Evolutionary conservation across 371 early-diverging fungal species (phyloP).

Genomic region (Actinomortierella ambigua): DNA sequence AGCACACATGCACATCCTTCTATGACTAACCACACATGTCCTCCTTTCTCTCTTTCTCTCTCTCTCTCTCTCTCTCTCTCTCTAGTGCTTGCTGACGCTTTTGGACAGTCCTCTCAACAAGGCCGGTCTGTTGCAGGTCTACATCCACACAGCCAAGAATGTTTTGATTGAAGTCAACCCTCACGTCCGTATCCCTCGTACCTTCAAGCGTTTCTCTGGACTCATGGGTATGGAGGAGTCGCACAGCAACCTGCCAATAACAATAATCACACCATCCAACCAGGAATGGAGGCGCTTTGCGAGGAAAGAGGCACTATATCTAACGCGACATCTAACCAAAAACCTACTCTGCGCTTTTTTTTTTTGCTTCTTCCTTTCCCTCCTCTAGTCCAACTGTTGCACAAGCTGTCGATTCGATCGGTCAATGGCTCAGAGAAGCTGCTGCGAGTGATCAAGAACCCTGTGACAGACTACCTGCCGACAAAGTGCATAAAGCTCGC

Average conservation of each 20-base stretch:
- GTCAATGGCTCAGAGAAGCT: conserved; percentile 92
- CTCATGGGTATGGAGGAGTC: conserved; percentile 72
- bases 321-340: conserved; percentile 8
- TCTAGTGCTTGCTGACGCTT: conserved; percentile 93
- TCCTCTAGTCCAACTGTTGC: conserved; percentile 90
- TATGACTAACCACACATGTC: no score
- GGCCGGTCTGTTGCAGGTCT: conserved; percentile 94
- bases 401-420: conserved; percentile 94
- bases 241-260: not conserved
- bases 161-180: conserved; percentile 98
- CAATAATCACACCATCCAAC: no score
- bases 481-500: conserved; percentile 89
- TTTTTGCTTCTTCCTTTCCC: not conserved
- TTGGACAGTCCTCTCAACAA: conserved; percentile 98
- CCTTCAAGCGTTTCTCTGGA: conserved; percentile 97
- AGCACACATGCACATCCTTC: no score
- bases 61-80: not conserved
- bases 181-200: conserved; percentile 97
- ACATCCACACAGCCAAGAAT: conserved; percentile 92
- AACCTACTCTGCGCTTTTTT: conserved; percentile 3
- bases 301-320: conserved; percentile 1
- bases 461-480: conserved; percentile 92
- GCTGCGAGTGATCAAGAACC: conserved; percentile 96
- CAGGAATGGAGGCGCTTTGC: no score
- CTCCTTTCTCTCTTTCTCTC: not conserved